Base-by-base conservation (phyloP, 192 early-diverging fungal genomes). In the Coemansia sp. region DNA sequence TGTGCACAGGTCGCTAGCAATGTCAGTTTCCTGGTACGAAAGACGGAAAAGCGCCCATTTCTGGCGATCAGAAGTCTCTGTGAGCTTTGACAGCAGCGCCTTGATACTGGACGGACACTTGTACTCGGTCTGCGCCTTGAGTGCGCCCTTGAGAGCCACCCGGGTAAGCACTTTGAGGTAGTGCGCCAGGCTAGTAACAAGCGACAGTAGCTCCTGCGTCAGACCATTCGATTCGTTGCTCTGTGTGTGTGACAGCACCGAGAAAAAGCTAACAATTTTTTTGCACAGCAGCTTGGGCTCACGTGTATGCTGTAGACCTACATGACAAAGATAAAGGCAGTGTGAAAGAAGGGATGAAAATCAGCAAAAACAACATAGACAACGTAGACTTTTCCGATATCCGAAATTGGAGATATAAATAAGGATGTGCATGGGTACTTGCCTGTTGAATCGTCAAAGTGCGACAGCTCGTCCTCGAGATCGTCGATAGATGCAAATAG, bases 261-360 rank as follows among this genome's bases (percentile, higher is more conserved):
- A 90, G 73, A 99, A 97, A 68, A 98, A 98, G 61, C 88, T 89
- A 51, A 96, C 89, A 57, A 96, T 93, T 67, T 90, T 91, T 70
- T 94, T 95, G 62, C 92, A 93, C 50, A 99, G 82, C 81, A 96
- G 86, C 82, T 94, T 97, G 11, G 96, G 94, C 74, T 98, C 95
- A 24, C 91, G 77, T 30, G 85, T 89, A 63, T 91, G 83, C 58
- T 89, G 86, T 45, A 90, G 75, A 67, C 67, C 76, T 75, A 61
- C 61, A 48, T 9, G 18, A 34, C 23, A 15, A 2, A 37, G 13
- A 37, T 41, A 17, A 41, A 4, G 38, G 46, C 8, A 52, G 25
- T 55, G 40, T 25, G 8, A 49, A n/a, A 56, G 37, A 67, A 19
- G 22, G 21, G 22, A 15, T 21, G 21, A 42, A 42, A 42, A 42